These are phyloP conservation scores for Leptodermis oblonga DNA, from an alignment of 257 asterid species.

Conservation along the genomic window DNA sequence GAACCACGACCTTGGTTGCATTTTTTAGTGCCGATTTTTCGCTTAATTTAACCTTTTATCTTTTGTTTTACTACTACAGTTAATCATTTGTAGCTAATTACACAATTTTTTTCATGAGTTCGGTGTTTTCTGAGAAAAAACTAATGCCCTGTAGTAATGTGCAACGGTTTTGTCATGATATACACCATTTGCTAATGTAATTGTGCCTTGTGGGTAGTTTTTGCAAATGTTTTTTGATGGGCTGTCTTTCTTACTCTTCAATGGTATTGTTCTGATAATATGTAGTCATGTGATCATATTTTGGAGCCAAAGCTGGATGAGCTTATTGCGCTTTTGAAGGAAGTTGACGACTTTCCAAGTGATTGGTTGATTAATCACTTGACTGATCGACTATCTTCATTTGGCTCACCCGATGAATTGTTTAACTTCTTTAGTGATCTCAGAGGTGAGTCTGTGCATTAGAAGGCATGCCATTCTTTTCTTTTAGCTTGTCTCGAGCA, in stretches of 20 bases:
- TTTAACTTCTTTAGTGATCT: conserved; percentile 73
- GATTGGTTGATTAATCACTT: conserved; percentile 76
- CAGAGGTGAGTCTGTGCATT: conserved; percentile 46
- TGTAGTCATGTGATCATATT: conserved; percentile 67
- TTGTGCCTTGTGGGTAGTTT: not conserved
- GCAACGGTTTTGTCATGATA: not conserved
- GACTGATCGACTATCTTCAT: conserved; percentile 48
- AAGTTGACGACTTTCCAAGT: conserved; percentile 52
- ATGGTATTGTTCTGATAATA: conserved; percentile 12
- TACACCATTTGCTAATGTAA: not conserved
- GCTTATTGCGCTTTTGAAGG: conserved; percentile 49
- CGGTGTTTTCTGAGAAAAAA: not conserved
- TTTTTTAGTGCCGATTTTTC: not conserved
- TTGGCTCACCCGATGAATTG: conserved; percentile 79
- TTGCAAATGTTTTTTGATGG: not conserved
- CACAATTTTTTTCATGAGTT: not conserved
- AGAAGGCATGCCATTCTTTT: not conserved
- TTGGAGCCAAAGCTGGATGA: conserved; percentile 82
- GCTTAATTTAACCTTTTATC: not conserved
- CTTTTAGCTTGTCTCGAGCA: not conserved
- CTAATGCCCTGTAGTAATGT: not conserved
- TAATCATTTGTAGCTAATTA: not conserved
- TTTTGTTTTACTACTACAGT: not conserved
- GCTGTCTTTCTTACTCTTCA: not conserved
- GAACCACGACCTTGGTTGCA: not conserved